A percentile compares a stretch with the other conserved stretches of the same genome.
Conservation (phyloP, 768 basidiomycete genomes). For the Punctularia strigosozonata region DNA sequence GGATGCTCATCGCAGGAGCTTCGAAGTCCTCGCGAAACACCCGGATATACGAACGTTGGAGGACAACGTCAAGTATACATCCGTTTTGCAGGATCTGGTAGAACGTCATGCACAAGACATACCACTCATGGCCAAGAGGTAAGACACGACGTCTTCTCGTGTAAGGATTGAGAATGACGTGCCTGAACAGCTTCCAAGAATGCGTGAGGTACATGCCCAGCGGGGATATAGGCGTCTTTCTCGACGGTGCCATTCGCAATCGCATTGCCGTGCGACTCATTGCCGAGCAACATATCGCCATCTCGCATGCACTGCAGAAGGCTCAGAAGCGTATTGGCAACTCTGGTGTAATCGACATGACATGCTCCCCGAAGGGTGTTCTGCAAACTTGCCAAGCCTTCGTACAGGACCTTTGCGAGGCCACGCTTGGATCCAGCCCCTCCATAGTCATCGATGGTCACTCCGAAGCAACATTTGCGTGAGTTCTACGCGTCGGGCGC, state of each 20-base stretch:
- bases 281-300: conserved; percentile 83
- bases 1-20: conserved; percentile 57
- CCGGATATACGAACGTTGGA: conserved; percentile 51
- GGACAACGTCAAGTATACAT: conserved; percentile 60
- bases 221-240: conserved; percentile 64
- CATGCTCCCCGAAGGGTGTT: conserved; percentile 63
- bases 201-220: conserved; percentile 75
- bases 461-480: conserved; percentile 67
- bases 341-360: conserved; percentile 65
- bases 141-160: conserved; percentile 8
- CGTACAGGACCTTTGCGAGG: conserved; percentile 75
- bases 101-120: conserved; percentile 78
- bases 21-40: conserved; percentile 56
- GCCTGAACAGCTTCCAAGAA: conserved; percentile 62
- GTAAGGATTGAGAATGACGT: neutral
- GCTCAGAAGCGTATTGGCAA: conserved; percentile 26
- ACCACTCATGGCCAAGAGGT: conserved; percentile 87
- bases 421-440: conserved; percentile 67
- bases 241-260: conserved; percentile 76
- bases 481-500: conserved; percentile 19
- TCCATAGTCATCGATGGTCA: conserved; percentile 60
- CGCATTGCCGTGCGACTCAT: conserved; percentile 82
- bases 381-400: conserved; percentile 73
- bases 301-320: conserved; percentile 54
- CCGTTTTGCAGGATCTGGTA: conserved; percentile 59